These are phyloP conservation scores for Suhomyces bolitotheri DNA, from an alignment of 1,139 yeast species.

Conservation along the genomic window DNA sequence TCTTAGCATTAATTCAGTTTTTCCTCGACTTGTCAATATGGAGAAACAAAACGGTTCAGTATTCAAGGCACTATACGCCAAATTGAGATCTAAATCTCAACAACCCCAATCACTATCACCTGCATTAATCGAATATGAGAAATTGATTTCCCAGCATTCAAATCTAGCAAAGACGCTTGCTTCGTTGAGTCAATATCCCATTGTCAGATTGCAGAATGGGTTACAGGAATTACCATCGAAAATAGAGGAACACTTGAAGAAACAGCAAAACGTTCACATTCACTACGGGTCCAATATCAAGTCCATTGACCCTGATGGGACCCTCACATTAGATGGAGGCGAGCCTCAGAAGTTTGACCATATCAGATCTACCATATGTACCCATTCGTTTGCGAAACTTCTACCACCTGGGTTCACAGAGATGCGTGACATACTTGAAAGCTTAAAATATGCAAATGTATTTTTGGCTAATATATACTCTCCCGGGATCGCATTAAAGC, in stretches of 20 bases:
- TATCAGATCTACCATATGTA: conserved; percentile 57
- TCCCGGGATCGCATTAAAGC: conserved; percentile 33
- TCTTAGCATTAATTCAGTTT: conserved; percentile 63
- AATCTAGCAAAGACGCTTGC: conserved; percentile 36
- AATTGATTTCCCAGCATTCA: conserved; percentile 36
- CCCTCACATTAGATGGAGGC: conserved; percentile 6
- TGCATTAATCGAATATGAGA: conserved; percentile 28
- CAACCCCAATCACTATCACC: conserved; percentile 3
- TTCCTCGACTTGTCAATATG: conserved; percentile 51
- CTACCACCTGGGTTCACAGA: conserved; percentile 8
- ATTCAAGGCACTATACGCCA: conserved; percentile 32
- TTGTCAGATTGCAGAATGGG: conserved; percentile 55
- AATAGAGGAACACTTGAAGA: conserved; percentile 35
- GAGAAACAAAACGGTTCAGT: conserved; percentile 67
- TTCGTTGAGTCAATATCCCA: conserved; percentile 48
- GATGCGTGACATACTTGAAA: conserved; percentile 7
- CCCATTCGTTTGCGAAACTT: conserved; percentile 30
- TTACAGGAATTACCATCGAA: conserved; percentile 52
- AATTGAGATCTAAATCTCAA: conserved; percentile 14
- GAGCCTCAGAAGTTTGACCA: conserved; percentile 42
- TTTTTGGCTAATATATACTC: conserved; percentile 60
- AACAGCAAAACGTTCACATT: conserved; percentile 44
- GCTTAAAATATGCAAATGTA: conserved; percentile 53
- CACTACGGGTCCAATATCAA: conserved; percentile 24
- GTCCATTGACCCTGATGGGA: conserved; percentile 22